These are phyloP conservation scores for Cudoniella acicularis DNA, from an alignment of 495 filamentous ascomycete species.

Conservation along the genomic window DNA sequence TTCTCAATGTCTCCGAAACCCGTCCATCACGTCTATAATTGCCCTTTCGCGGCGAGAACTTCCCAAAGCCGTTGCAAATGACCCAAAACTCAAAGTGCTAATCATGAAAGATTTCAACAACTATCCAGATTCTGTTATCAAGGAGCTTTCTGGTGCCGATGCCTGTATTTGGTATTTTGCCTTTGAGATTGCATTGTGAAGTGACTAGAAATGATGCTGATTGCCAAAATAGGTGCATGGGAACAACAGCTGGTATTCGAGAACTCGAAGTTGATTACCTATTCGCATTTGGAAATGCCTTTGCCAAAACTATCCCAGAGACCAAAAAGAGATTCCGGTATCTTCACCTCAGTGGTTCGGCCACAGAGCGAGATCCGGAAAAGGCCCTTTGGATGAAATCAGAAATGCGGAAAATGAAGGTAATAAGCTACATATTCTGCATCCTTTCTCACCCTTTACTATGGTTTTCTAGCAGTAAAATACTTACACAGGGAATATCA, in stretches of 20 bases:
- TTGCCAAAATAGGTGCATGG: slow-evolving; percentile 13
- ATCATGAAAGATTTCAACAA: slow-evolving; percentile 42
- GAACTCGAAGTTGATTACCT: slow-evolving; percentile 41
- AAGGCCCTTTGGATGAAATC: slow-evolving; percentile 39
- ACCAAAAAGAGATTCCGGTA: slow-evolving; percentile 43
- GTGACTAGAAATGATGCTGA: background rate
- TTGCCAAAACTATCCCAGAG: slow-evolving; percentile 23
- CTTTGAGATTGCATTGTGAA: background rate
- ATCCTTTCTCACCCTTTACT: background rate
- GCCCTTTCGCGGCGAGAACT: slow-evolving; percentile 34
- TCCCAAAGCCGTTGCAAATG: slow-evolving; percentile 19
- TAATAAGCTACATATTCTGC: slow-evolving; percentile 20
- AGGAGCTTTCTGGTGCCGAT: slow-evolving; percentile 43
- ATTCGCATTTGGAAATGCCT: slow-evolving; percentile 37
- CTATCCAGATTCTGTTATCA: slow-evolving; percentile 36
- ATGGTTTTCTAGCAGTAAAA: background rate
- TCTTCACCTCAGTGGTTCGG: slow-evolving; percentile 45
- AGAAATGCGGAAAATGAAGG: slow-evolving; percentile 42
- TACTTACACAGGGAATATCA: background rate
- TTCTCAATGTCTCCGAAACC: slow-evolving; percentile 10
- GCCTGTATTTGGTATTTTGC: slow-evolving; percentile 48
- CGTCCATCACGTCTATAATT: slow-evolving; percentile 11
- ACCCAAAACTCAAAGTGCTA: slow-evolving; percentile 41
- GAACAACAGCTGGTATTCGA: slow-evolving; percentile 11
- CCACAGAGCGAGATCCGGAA: slow-evolving; percentile 42